phyloP scores from a whole-genome alignment of 75 land plant genomes.

The Gnetum montanum region DNA sequence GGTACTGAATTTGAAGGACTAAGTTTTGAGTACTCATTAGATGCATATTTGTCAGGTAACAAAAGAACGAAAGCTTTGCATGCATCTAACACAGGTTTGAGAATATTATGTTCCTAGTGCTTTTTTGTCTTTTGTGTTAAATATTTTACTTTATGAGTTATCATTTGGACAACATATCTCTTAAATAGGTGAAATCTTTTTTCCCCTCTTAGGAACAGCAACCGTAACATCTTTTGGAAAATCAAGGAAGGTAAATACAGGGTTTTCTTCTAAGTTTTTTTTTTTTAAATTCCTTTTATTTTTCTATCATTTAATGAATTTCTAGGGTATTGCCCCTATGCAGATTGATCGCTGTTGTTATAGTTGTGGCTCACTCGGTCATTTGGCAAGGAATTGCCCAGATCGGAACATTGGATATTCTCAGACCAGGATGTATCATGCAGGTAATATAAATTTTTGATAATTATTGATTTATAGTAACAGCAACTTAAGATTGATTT shows the following conservation, averaged over 20 bases:
- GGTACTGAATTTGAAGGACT: no score
- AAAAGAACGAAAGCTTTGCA: conserved; percentile 2
- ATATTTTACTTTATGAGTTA: background rate
- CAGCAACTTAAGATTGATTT: no score
- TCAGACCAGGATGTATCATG: conserved; percentile 41
- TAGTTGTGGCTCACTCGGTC: conserved; percentile 72
- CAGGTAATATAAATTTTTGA: conserved; percentile 24
- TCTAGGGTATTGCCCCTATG: no score
- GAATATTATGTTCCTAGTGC: background rate
- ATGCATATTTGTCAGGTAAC: background rate
- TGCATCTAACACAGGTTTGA: background rate
- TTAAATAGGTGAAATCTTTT: no score
- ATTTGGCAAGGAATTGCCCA: conserved; percentile 67
- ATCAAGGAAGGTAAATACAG: conserved; percentile 1
- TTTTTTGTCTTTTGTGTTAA: background rate
- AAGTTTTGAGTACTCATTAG: no score
- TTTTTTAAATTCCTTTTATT: no score
- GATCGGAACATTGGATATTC: conserved; percentile 23
- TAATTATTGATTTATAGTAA: background rate
- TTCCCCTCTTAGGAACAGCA: no score
- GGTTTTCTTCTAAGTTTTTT: no score
- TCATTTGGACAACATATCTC: background rate
- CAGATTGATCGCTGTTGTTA: conserved; percentile 63
- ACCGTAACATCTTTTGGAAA: conserved; percentile 7
- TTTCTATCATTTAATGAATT: no score